phyloP scores from a whole-genome alignment of 352 stramenopile genomes.

The Pythium apleroticum region DNA sequence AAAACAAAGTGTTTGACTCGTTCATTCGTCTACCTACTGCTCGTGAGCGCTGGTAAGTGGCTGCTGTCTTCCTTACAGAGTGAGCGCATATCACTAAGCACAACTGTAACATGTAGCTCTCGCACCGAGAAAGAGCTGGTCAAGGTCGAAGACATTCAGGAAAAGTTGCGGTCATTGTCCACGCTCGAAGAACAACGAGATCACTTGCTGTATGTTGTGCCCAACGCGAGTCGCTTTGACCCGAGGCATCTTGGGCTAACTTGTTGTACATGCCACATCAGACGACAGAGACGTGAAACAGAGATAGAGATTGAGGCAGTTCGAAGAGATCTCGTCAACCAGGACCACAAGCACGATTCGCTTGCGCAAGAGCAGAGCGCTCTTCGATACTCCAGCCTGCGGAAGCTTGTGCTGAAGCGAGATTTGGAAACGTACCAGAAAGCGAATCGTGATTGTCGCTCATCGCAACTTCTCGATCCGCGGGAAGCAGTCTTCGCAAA shows the following conservation, averaged over 20 bases:
- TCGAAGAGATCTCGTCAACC: not conserved
- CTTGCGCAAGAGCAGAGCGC: slow-evolving; percentile 6
- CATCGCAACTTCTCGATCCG: slow-evolving; percentile 9
- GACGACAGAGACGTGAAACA: not conserved
- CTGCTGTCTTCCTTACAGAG: not conserved
- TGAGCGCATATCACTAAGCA: not conserved
- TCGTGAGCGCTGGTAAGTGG: not conserved
- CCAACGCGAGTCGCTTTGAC: not conserved
- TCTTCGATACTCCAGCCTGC: slow-evolving; percentile 7
- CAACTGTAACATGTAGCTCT: not conserved
- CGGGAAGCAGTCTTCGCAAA: not conserved
- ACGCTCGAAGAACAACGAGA: not conserved
- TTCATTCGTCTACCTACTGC: slow-evolving; percentile 10
- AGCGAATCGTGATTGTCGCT: not conserved
- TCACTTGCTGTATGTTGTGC: not conserved
- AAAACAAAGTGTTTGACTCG: slow-evolving; percentile 6
- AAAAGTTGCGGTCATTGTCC: not conserved
- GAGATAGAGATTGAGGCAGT: slow-evolving; percentile 1
- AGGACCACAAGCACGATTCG: not conserved
- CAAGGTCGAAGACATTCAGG: not conserved
- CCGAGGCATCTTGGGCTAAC: too few relatives aligned
- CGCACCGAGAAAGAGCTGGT: not conserved
- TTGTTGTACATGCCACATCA: too few relatives aligned
- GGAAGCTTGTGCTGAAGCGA: slow-evolving; percentile 1
- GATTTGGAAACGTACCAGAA: slow-evolving; percentile 5